A percentile compares a stretch with the other conserved stretches of the same genome.
Evolutionary conservation across 371 early-diverging fungal genomes (phyloP).

Genomic region (Funneliformis caledonium): DNA sequence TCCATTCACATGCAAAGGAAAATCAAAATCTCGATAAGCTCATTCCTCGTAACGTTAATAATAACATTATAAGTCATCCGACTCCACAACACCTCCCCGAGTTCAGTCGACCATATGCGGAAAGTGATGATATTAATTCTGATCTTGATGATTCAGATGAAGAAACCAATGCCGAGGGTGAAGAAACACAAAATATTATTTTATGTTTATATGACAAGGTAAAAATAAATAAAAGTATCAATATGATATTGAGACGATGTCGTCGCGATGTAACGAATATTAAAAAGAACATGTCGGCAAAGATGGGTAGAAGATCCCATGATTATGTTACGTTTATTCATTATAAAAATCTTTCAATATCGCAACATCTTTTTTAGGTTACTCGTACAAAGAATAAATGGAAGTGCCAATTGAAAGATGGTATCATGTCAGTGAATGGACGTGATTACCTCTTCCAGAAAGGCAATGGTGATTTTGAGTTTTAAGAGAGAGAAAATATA

Average conservation of each 20-base stretch:
- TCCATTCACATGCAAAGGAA: too few species aligned
- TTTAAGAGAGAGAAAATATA: slow-evolving; percentile 56
- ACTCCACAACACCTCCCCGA: neutral
- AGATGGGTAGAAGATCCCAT: neutral
- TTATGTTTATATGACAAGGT: slow-evolving; percentile 96
- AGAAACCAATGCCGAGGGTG: slow-evolving; percentile 68
- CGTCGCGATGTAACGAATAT: neutral
- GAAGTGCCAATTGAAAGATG: slow-evolving; percentile 95
- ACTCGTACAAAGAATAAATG: slow-evolving; percentile 96
- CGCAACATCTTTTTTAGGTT: slow-evolving; percentile 51
- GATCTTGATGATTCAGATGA: slow-evolving; percentile 85
- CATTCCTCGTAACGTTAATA: neutral
- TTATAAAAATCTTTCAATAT: slow-evolving; percentile 12
- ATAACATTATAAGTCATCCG: neutral
- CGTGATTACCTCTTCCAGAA: slow-evolving; percentile 92
- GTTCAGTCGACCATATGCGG: slow-evolving; percentile 35
- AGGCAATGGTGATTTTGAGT: slow-evolving; percentile 94
- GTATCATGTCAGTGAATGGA: slow-evolving; percentile 93
- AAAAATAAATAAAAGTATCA: slow-evolving; percentile 5
- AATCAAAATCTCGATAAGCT: neutral
- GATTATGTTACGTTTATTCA: neutral
- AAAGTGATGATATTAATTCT: slow-evolving; percentile 82
- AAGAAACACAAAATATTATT: slow-evolving; percentile 84
- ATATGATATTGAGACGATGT: neutral
- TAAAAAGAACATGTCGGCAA: neutral